Conservation (phyloP, 2,329 filamentous ascomycete species). For the Rhinocladiella similis region DNA sequence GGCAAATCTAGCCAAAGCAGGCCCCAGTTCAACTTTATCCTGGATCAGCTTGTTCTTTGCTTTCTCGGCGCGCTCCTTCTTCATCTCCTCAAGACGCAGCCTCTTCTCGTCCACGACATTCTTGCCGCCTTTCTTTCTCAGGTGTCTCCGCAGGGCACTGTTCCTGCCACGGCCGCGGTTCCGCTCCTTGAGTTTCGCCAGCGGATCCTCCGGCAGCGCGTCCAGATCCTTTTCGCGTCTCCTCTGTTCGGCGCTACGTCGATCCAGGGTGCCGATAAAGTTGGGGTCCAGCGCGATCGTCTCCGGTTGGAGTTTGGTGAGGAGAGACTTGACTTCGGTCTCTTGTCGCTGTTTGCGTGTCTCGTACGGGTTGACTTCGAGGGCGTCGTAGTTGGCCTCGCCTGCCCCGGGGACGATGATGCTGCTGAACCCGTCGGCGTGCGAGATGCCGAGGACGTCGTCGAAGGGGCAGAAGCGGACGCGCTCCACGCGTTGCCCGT, state of each 20-base stretch:
- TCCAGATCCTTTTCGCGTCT: conserved; percentile 79
- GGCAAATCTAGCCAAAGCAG: conserved; percentile 82
- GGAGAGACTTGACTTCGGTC: conserved; percentile 79
- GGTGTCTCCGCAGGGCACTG: conserved; percentile 79
- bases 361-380: conserved; percentile 95
- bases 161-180: conserved; percentile 89
- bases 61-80: conserved; percentile 66
- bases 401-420: conserved; percentile 92
- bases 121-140: conserved; percentile 87
- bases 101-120: conserved; percentile 97
- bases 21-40: conserved; percentile 75
- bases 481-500: conserved; percentile 76
- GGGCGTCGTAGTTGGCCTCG: conserved; percentile 91
- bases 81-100: conserved; percentile 79
- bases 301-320: conserved; percentile 93
- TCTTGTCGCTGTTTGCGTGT: conserved; percentile 90
- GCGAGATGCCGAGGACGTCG: conserved; percentile 83
- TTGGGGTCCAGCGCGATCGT: conserved; percentile 96
- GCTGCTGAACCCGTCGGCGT: conserved; percentile 83
- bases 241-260: conserved; percentile 74
- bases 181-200: conserved; percentile 55
- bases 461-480: conserved; percentile 93
- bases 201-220: conserved; percentile 59
- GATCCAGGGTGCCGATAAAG: conserved; percentile 84
- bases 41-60: conserved; percentile 66